phyloP scores from a whole-genome alignment of 495 filamentous ascomycete genomes.

The Echria macrotheca region DNA sequence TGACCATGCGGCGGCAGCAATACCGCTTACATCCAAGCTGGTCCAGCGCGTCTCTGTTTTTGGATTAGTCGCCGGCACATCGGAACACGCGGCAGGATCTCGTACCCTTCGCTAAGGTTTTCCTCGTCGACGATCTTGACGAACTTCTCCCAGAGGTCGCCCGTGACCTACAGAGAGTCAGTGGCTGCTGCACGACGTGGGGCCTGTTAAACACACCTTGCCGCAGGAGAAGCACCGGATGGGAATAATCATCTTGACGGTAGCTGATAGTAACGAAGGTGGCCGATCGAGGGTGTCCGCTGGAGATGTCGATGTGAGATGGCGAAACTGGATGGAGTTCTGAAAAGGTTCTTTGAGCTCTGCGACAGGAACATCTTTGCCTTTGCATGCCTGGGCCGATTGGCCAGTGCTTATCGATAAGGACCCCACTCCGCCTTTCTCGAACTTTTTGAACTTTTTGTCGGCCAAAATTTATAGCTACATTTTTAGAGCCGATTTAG shows the following conservation, averaged over 20 bases:
- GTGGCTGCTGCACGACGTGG: slow-evolving; percentile 1
- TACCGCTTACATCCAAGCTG: slow-evolving; percentile 87
- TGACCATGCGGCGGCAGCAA: slow-evolving; percentile 97
- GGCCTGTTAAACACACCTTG: slow-evolving; percentile 58
- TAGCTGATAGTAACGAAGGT: not conserved
- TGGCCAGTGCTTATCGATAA: slow-evolving; percentile 33
- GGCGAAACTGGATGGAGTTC: no score
- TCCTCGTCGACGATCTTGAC: slow-evolving; percentile 77
- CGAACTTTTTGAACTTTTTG: slow-evolving; percentile 26
- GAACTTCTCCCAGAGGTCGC: slow-evolving; percentile 95
- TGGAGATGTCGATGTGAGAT: no score
- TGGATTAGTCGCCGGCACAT: not conserved
- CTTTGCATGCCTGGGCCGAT: slow-evolving; percentile 3
- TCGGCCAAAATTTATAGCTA: slow-evolving; percentile 36
- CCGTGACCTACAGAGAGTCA: slow-evolving; percentile 64
- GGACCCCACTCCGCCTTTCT: slow-evolving; percentile 21
- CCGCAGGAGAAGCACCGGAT: slow-evolving; percentile 98
- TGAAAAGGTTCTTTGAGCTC: not conserved
- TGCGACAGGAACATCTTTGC: slow-evolving; percentile 12
- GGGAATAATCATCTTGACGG: slow-evolving; percentile 84
- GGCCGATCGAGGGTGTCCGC: not conserved
- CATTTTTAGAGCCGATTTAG: no score
- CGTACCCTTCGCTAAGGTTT: slow-evolving; percentile 70
- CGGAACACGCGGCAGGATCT: not conserved
- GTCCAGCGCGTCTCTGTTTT: slow-evolving; percentile 73